Evolutionary conservation across 2,329 filamentous ascomycete genomes (phyloP).

Genomic region (Beauveria brongniartii): DNA sequence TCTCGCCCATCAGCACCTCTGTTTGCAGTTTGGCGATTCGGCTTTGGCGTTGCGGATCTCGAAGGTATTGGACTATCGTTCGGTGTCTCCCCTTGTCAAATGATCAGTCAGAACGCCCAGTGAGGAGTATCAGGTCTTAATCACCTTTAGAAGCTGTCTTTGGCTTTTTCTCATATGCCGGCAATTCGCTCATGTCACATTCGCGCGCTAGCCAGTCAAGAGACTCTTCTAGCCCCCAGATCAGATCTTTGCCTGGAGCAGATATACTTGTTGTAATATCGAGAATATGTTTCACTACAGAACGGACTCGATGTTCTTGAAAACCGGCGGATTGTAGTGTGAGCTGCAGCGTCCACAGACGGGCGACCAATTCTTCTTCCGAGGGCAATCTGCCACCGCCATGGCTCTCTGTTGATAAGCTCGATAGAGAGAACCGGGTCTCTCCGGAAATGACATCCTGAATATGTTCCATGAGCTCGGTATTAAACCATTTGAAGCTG

Average conservation of each 20-base stretch:
- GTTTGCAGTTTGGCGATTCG: slow-evolving; percentile 20
- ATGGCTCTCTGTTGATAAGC: slow-evolving; percentile 36
- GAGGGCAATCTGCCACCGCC: slow-evolving; percentile 44
- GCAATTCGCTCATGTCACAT: slow-evolving; percentile 59
- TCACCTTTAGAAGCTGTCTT: slow-evolving; percentile 32
- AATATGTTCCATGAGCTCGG: slow-evolving; percentile 70
- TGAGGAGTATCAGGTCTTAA: neutral
- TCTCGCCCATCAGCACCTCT: slow-evolving; percentile 19
- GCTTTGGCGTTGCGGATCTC: slow-evolving; percentile 40
- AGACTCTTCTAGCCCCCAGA: slow-evolving; percentile 83
- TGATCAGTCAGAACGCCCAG: neutral
- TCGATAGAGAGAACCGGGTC: slow-evolving; percentile 47
- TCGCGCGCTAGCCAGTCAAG: slow-evolving; percentile 86
- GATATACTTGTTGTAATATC: slow-evolving; percentile 57
- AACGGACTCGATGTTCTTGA: slow-evolving; percentile 50
- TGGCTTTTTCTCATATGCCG: slow-evolving; percentile 52
- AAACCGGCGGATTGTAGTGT: slow-evolving; percentile 65
- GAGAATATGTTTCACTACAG: slow-evolving; percentile 58
- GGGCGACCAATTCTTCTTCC: slow-evolving; percentile 72
- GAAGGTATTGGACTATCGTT: slow-evolving; percentile 42
- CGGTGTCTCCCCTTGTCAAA: slow-evolving; percentile 28
- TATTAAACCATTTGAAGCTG: slow-evolving; percentile 69
- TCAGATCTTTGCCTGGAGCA: slow-evolving; percentile 49
- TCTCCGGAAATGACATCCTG: slow-evolving; percentile 65
- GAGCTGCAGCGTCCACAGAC: slow-evolving; percentile 77